A percentile compares a stretch with the other conserved stretches of the same genome.
Evolutionary conservation across 768 basidiomycete species (phyloP).

Genomic region (Collybia mongolica): DNA sequence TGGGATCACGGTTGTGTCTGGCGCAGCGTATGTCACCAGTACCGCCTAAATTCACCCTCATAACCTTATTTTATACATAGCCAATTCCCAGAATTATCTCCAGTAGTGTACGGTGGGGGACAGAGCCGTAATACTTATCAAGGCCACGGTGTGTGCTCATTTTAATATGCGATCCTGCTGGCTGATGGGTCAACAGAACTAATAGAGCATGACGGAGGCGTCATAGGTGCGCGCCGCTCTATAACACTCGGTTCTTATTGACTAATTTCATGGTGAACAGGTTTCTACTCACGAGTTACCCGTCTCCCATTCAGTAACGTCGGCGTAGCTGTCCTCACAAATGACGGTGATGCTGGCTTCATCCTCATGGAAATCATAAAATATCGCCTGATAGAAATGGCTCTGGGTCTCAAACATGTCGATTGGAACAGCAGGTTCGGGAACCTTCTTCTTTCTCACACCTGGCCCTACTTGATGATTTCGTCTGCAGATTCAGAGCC

Average conservation of each 20-base stretch:
- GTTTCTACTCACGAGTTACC: conserved; percentile 18
- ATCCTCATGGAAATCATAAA: conserved; percentile 17
- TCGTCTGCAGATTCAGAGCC: conserved; percentile 1
- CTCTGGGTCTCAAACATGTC: conserved; percentile 16
- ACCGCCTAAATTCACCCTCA: not conserved
- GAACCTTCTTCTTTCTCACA: not conserved
- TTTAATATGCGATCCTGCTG: no score
- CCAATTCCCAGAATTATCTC: conserved; percentile 20
- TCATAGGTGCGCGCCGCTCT: conserved; percentile 1
- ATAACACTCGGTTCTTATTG: no score
- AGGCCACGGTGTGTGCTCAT: conserved; percentile 18
- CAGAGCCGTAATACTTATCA: conserved; percentile 20
- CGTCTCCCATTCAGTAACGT: conserved; percentile 22
- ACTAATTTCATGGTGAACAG: conserved; percentile 8
- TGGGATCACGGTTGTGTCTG: not conserved
- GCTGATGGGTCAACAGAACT: conserved; percentile 4
- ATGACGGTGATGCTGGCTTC: conserved; percentile 22
- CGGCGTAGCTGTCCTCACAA: conserved; percentile 26
- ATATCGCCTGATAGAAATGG: conserved; percentile 21
- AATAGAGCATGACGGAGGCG: conserved; percentile 11
- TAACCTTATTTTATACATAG: not conserved
- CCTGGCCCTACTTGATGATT: no score
- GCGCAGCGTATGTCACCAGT: not conserved
- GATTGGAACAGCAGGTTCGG: conserved; percentile 23
- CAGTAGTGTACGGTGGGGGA: conserved; percentile 22